Base-by-base conservation (phyloP, 1,284 basidiomycete genomes). In the Sporisorium iseilematis-ciliati region DNA sequence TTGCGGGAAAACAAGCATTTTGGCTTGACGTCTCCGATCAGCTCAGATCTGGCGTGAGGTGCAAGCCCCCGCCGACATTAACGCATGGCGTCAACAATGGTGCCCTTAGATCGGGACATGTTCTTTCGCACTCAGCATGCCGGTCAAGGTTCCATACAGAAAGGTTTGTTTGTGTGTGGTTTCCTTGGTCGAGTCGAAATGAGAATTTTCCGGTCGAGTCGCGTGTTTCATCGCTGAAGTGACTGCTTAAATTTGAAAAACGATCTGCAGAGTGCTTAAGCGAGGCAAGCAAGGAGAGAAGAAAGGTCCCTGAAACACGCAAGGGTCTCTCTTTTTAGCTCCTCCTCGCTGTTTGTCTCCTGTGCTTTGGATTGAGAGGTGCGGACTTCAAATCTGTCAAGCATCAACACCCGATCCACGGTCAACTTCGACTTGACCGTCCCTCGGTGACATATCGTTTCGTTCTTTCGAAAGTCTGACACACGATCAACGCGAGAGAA, bases 391-490 rank as follows among this genome's bases (percentile, higher is more conserved):
- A 35, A 35, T 35, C 33, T 14, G 33, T 35, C 33, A 35, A 35
- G 7, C 5, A 35, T 41, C 40, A n/a, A 41, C 14, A 41, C 8
- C n/a, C 41, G n/a, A 42, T 20, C 43, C 25, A 29, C 26, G 26
- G 16, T 42, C 41, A 20, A 42, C 18, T 8, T 29, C 26, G 46
- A 18, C 46, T 48, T 48, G 46, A 31, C 46, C 26, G 46, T 31
- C 48, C 26, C 48, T 49, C 29, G 29, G 48, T 20, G 48, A 49
- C 48, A 49, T 49, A 49, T 49, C 29, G 48, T 29, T 31, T 49
- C 31, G 20, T 31, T n/a, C 29, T 31, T 18, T n/a, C 20, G 26
- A 49, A 31, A 12, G 46, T 49, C 46, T 49, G n/a, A 14, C 1
- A 8, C 4, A 18, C 26, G 18, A 48, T 16, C 46, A 26, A n/a